Percentiles rank a stretch among this genome's conserved stretches.
phyloP scores from a whole-genome alignment of 202 grass and related monocot species.

The Brachypodium distachyon region DNA sequence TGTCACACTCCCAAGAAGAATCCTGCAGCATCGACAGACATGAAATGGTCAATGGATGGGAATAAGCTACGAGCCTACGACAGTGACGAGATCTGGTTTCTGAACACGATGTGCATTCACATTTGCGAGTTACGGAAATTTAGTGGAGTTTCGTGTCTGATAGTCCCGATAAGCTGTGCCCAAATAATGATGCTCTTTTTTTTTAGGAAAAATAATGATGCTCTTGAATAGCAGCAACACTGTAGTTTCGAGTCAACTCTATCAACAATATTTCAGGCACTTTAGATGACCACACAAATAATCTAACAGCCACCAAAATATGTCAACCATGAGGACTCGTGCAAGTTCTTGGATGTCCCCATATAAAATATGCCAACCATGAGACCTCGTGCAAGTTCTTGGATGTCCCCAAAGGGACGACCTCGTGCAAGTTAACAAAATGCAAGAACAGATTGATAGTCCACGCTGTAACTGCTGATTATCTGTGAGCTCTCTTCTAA shows the following conservation, averaged over 20 bases:
- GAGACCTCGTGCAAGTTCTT: no score
- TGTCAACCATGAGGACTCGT: no score
- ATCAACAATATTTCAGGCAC: neutral
- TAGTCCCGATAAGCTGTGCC: neutral
- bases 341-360: no score
- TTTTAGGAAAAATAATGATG: no score
- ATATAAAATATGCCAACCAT: no score
- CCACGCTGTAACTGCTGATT: neutral
- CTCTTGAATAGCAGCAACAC: neutral
- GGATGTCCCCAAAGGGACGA: no score
- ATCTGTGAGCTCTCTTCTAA: neutral
- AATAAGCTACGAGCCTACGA: neutral
- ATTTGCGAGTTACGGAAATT: neutral
- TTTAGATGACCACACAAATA: neutral
- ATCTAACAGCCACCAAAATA: no score
- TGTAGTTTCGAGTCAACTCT: neutral
- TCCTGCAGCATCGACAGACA: constrained; percentile 34
- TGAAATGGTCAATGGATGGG: neutral
- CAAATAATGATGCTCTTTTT: no score
- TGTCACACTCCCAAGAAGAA: constrained; percentile 76
- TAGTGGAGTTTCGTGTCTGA: neutral
- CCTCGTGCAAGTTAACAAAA: neutral
- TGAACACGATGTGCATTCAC: neutral
- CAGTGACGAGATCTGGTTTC: neutral
- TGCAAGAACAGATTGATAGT: neutral